Evolutionary conservation across 1,284 basidiomycete species (phyloP).

Genomic region (Pseudomicrostroma phylloplanum): DNA sequence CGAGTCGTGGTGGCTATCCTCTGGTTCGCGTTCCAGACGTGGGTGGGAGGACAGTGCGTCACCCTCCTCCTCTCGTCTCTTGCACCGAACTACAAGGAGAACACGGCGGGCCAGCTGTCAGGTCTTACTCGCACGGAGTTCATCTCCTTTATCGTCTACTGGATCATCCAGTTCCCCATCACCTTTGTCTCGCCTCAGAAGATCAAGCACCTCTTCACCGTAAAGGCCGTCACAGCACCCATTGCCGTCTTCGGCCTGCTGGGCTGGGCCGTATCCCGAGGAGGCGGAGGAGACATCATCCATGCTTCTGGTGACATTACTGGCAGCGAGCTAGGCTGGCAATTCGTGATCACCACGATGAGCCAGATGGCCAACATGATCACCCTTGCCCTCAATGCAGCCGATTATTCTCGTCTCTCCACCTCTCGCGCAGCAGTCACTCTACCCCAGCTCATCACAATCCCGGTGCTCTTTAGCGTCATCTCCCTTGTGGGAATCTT

Average conservation of each 20-base stretch:
- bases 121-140: conserved; percentile 67
- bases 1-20: conserved; percentile 70
- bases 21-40: conserved; percentile 42
- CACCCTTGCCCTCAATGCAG: conserved; percentile 35
- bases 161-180: conserved; percentile 69
- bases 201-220: conserved; percentile 72
- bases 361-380: conserved; percentile 34
- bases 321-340: conserved; percentile 69
- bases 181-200: conserved; percentile 76
- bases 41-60: conserved; percentile 66
- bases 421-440: conserved; percentile 23
- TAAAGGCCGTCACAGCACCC: conserved; percentile 65
- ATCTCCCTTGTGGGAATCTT: conserved; percentile 78
- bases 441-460: conserved; percentile 52
- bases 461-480: conserved; percentile 69
- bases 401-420: conserved; percentile 37
- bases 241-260: conserved; percentile 62
- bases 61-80: conserved; percentile 66
- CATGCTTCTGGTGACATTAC: conserved; percentile 63
- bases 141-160: conserved; percentile 79
- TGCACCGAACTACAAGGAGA: conserved; percentile 56
- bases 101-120: conserved; percentile 61
- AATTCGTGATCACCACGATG: conserved; percentile 60
- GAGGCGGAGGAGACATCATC: conserved; percentile 73
- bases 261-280: conserved; percentile 71